phyloP scores from a whole-genome alignment of 768 basidiomycete species.

The Tulasnella sp. region DNA sequence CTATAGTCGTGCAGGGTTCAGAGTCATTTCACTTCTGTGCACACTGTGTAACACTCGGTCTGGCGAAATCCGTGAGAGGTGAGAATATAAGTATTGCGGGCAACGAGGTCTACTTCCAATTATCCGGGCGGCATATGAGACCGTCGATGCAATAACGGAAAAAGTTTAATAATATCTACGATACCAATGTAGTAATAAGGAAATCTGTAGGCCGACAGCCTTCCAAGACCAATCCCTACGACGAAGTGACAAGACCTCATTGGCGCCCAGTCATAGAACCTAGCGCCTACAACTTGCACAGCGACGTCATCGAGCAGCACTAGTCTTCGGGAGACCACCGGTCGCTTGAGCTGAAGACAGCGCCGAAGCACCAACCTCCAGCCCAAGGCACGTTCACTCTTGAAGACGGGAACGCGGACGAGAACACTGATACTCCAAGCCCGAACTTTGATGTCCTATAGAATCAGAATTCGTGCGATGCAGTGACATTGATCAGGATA shows the following conservation, averaged over 20 bases:
- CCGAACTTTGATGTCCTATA: constrained; percentile 90
- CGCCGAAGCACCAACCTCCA: background rate
- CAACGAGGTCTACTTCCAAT: background rate
- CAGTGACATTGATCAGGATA: background rate
- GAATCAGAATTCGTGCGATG: background rate
- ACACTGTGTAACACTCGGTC: background rate
- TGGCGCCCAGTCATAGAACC: constrained; percentile 8
- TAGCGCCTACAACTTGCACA: constrained; percentile 2
- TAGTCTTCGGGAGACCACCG: background rate
- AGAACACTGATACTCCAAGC: constrained; percentile 71
- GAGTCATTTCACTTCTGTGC: background rate
- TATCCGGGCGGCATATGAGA: background rate
- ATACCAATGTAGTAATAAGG: background rate
- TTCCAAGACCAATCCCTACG: background rate
- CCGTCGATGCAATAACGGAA: background rate
- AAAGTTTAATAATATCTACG: background rate
- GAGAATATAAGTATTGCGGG: background rate
- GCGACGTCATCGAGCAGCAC: background rate
- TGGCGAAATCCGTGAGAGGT: background rate
- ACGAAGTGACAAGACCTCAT: background rate
- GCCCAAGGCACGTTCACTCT: constrained; percentile 15
- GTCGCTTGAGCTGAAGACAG: background rate
- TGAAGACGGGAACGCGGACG: constrained; percentile 57
- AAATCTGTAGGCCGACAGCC: background rate
- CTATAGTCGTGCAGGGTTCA: background rate